phyloP scores from a whole-genome alignment of 768 basidiomycete species.

The Leccinum pellstonianum region DNA sequence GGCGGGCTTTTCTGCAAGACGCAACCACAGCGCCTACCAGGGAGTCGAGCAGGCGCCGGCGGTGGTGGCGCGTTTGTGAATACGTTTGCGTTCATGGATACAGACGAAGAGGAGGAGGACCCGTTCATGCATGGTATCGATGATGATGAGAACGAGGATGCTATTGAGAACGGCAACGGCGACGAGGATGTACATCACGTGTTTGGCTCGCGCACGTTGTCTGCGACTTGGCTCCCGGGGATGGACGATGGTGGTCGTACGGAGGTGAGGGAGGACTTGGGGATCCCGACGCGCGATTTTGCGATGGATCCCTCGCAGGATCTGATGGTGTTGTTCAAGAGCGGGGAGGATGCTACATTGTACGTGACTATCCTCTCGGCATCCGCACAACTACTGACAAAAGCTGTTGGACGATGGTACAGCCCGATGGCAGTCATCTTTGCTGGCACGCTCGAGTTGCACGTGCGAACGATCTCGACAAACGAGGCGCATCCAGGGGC shows the following conservation, averaged over 20 bases:
- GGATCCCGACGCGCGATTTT: constrained; percentile 49
- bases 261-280: constrained; percentile 36
- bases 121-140: not conserved
- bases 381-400: not conserved
- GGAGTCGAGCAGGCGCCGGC: not conserved
- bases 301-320: constrained; percentile 69
- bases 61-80: not conserved
- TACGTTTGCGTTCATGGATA: not conserved
- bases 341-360: constrained; percentile 17
- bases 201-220: constrained; percentile 27
- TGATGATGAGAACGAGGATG: not conserved
- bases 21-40: constrained; percentile 4
- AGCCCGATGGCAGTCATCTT: constrained; percentile 11
- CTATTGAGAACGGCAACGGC: not conserved
- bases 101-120: not conserved
- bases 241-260: constrained; percentile 5
- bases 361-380: constrained; percentile 3
- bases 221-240: constrained; percentile 22
- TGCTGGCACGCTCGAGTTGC: constrained; percentile 33
- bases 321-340: constrained; percentile 45
- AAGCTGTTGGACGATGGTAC: not conserved
- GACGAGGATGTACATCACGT: not conserved
- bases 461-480: constrained; percentile 45
- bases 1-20: constrained; percentile 55
- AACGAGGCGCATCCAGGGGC: constrained; percentile 45